Conservation (phyloP, 805 yeast species). For the Candida endomychidarum region DNA sequence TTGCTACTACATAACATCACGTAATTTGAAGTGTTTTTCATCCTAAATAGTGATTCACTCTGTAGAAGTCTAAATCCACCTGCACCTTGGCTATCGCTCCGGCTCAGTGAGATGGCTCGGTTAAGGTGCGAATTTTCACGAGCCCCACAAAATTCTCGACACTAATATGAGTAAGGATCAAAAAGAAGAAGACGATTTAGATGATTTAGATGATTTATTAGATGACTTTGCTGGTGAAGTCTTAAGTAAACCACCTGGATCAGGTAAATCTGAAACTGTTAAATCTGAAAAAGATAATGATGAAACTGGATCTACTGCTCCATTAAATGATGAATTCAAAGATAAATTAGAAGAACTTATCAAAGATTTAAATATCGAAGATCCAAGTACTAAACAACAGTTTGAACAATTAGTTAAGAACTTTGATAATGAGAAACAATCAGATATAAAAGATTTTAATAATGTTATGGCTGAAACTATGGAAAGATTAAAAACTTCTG, state of each 20-base stretch:
- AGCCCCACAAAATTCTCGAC: slow-evolving; percentile 6
- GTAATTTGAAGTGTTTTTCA: too few species aligned
- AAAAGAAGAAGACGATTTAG: slow-evolving; percentile 50
- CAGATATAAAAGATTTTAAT: slow-evolving; percentile 50
- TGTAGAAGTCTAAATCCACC: too few species aligned
- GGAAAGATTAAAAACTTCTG: slow-evolving; percentile 74
- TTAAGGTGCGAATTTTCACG: background rate
- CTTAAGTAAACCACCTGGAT: slow-evolving; percentile 60
- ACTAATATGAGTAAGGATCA: background rate
- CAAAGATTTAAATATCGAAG: slow-evolving; percentile 47
- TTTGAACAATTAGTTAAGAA: slow-evolving; percentile 49
- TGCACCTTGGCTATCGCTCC: background rate
- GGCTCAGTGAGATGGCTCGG: too few species aligned
- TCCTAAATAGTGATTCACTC: too few species aligned
- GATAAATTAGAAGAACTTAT: slow-evolving; percentile 42
- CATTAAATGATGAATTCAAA: slow-evolving; percentile 33
- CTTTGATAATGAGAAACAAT: slow-evolving; percentile 37
- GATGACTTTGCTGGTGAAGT: slow-evolving; percentile 82
- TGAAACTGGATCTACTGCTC: slow-evolving; percentile 25
- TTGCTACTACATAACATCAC: too few species aligned
- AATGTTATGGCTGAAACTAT: slow-evolving; percentile 78
- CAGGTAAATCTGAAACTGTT: slow-evolving; percentile 28
- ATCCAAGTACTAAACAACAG: slow-evolving; percentile 52
- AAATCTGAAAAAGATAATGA: slow-evolving; percentile 26
- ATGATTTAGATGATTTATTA: slow-evolving; percentile 78